Conservation (phyloP, 345 rosid genomes). For the Nasturtium officinale region DNA sequence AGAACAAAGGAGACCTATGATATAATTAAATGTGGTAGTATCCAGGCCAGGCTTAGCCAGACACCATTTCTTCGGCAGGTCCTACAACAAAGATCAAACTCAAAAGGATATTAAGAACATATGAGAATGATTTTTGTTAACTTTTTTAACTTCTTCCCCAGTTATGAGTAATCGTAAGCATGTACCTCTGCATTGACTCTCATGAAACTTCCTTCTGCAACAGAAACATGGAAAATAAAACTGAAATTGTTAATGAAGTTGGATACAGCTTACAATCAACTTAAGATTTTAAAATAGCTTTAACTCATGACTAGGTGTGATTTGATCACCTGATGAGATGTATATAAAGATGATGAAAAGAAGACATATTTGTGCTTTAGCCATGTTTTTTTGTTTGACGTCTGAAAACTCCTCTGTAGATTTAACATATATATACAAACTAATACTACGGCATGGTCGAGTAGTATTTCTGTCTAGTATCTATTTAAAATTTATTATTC, state of each 20-base stretch:
- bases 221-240: neutral
- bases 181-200: neutral
- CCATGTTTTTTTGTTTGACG: constrained; percentile 12
- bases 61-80: constrained; percentile 4
- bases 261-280: neutral
- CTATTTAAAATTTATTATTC: neutral
- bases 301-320: neutral
- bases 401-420: neutral
- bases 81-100: constrained; percentile 11
- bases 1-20: neutral
- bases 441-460: neutral
- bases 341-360: constrained; percentile 23
- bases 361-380: constrained; percentile 5
- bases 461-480: neutral
- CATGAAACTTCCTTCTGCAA: neutral
- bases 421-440: neutral
- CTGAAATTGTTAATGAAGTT: neutral
- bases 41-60: neutral
- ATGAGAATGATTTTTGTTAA: neutral
- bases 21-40: neutral
- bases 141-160: neutral
- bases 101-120: neutral
- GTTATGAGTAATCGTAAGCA: neutral
- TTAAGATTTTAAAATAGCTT: neutral
- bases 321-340: constrained; percentile 1